Conservation (phyloP, 108 stramenopile genomes). For the Ochromonas danica region DNA sequence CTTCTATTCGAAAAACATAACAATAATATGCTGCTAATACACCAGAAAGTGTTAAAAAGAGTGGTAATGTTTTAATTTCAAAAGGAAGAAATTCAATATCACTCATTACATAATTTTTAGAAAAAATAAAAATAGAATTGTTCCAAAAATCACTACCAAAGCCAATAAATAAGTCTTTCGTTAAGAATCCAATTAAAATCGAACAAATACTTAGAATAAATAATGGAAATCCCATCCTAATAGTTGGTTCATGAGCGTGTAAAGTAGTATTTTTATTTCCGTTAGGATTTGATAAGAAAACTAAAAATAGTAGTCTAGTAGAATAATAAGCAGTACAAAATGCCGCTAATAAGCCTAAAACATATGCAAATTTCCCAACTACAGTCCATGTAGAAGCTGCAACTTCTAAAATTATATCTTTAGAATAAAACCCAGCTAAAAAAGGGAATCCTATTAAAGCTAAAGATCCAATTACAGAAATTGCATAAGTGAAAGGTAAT, state of each 20-base stretch:
- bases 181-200: constrained; percentile 29
- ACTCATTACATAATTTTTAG: constrained; percentile 19
- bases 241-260: constrained; percentile 38
- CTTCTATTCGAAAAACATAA: constrained; percentile 6
- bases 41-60: constrained; percentile 10
- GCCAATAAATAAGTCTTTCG: constrained; percentile 34
- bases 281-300: constrained; percentile 47
- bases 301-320: constrained; percentile 47
- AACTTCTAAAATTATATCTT: constrained; percentile 57
- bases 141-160: constrained; percentile 29
- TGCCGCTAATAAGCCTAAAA: constrained; percentile 45
- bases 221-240: constrained; percentile 19
- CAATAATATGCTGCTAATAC: constrained; percentile 11
- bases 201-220: constrained; percentile 19
- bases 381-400: constrained; percentile 35
- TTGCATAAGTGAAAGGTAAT: constrained; percentile 51
- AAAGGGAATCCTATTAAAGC: constrained; percentile 53
- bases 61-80: constrained; percentile 29
- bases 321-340: constrained; percentile 59
- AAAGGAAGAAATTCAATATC: constrained; percentile 32
- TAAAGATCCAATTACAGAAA: constrained; percentile 49
- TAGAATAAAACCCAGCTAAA: constrained; percentile 55
- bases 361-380: constrained; percentile 44
- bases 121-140: not conserved
- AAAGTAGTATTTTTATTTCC: constrained; percentile 42